A percentile compares a stretch with the other conserved stretches of the same genome.
These are phyloP conservation scores for Waltiozyma sp. DNA, from an alignment of 1,139 yeast species.

Conservation along the genomic window DNA sequence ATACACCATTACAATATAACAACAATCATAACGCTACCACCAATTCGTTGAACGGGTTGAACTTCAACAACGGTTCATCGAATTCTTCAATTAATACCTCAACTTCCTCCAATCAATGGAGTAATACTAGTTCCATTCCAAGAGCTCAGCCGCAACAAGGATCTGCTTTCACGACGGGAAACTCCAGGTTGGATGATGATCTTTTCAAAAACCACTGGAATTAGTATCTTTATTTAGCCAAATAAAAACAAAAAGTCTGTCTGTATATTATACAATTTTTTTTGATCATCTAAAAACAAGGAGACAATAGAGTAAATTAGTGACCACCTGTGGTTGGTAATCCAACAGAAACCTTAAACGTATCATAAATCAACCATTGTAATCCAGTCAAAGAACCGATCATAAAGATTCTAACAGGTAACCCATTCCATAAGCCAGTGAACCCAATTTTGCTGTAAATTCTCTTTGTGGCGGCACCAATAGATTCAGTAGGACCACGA, in stretches of 20 bases:
- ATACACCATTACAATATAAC: conserved; percentile 21
- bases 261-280: too few relatives aligned
- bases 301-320: conserved; percentile 16
- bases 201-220: conserved; percentile 60
- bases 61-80: conserved; percentile 4
- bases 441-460: conserved; percentile 80
- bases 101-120: conserved; percentile 9
- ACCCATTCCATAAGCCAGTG: conserved; percentile 86
- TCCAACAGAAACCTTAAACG: conserved; percentile 84
- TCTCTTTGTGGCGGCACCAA: conserved; percentile 55
- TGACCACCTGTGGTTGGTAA: conserved; percentile 84
- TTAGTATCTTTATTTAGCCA: too few relatives aligned
- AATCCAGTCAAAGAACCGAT: conserved; percentile 92
- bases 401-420: conserved; percentile 90
- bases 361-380: conserved; percentile 94
- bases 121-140: neutral
- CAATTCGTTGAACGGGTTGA: conserved; percentile 7
- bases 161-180: conserved; percentile 13
- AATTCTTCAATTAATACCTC: conserved; percentile 1
- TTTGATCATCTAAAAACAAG: too few relatives aligned
- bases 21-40: conserved; percentile 10
- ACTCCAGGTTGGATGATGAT: conserved; percentile 45
- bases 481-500: conserved; percentile 53
- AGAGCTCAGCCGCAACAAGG: conserved; percentile 8
- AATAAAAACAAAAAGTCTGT: too few relatives aligned